Base-by-base conservation (phyloP, 2,329 filamentous ascomycete genomes). In the Pseudogymnoascus sp. region DNA sequence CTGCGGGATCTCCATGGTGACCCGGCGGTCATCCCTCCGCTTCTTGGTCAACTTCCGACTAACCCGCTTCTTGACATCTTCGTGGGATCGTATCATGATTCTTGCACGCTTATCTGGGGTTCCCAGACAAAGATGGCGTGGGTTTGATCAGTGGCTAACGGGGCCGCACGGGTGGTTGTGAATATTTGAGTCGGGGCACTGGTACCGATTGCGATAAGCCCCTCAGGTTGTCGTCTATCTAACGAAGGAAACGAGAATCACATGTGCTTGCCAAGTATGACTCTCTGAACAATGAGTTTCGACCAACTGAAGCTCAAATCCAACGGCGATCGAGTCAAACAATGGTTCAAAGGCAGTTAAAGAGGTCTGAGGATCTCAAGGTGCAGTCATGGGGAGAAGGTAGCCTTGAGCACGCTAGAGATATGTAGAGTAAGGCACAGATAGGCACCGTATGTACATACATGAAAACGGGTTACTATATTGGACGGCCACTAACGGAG, bases 1-100 rank as follows among this genome's bases (percentile, higher is more conserved):
- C 62, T 85, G 82, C 28, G 84, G 84, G 16, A 86, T 77, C 63
- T 81, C 76, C 63, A 82, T 81, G 37, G 77, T 75, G 38, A 75
- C 70, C 62, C 75, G 75, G 65, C 74, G 74, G 18, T 73, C 72
- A 49, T 78, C 75, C 60, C 74, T 75, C 61, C 69, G 73, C 66
- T 71, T 76, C 71, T 76, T 79, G 65, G 71, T 76, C 68, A 79
- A 69, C 69, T 75, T 76, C 60, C 75, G 76, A 33, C 73, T 71
- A 58, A 74, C 71, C 64, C 76, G 74, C 71, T 75, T 75, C 69
- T 77, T 77, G 45, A 74, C 65, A 63, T 75, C 69, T 41, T 75
- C 74, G 63, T 79, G 78, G 64, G 72, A 68, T 55, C 75, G 72
- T 70, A 73, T 73, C 49, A 38, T 65, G 65, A 68, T 45, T 59